Conservation (phyloP, 2,329 filamentous ascomycete genomes). For the Cladosporium velox region DNA sequence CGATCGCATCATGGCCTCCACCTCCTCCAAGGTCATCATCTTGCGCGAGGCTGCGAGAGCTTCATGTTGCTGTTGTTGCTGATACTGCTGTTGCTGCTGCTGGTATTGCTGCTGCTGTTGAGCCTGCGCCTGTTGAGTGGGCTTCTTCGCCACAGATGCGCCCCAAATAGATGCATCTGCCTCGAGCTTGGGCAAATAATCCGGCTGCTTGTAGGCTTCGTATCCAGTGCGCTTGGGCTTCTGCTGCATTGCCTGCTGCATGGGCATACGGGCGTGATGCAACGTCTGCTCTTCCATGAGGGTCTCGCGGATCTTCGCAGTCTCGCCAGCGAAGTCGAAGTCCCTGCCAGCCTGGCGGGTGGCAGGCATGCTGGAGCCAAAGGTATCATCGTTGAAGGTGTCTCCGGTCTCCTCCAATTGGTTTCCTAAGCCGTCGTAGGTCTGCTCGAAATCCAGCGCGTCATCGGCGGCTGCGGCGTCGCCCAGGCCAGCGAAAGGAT, state of each 20-base stretch:
- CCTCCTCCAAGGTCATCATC: conserved; percentile 94
- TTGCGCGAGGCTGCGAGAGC: conserved; percentile 58
- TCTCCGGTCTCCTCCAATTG: conserved; percentile 89
- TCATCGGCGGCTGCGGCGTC: conserved; percentile 56
- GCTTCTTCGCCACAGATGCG: conserved; percentile 62
- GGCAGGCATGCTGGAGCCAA: conserved; percentile 56
- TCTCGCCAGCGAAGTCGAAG: conserved; percentile 95
- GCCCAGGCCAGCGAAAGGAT: conserved; percentile 85
- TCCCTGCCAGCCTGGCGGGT: conserved; percentile 70
- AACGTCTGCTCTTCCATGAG: conserved; percentile 90
- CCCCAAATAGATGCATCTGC: conserved; percentile 95
- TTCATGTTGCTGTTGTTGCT: conserved; percentile 21
- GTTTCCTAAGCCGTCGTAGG: conserved; percentile 91
- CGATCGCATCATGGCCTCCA: conserved; percentile 86
- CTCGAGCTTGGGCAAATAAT: conserved; percentile 84
- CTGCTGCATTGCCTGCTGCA: conserved; percentile 52
- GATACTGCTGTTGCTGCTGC: conserved; percentile 19
- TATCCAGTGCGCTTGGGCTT: conserved; percentile 79
- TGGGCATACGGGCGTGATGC: conserved; percentile 72
- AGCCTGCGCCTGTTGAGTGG: conserved; percentile 37
- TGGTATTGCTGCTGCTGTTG: conserved; percentile 24
- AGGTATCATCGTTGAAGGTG: conserved; percentile 96
- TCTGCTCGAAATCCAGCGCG: conserved; percentile 88
- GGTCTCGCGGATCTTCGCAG: conserved; percentile 79
- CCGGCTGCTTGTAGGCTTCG: conserved; percentile 83